Percentiles rank a stretch among this genome's conserved stretches.
Conservation (phyloP, 2,329 filamentous ascomycete genomes). For the Xylaria hypoxylon region DNA sequence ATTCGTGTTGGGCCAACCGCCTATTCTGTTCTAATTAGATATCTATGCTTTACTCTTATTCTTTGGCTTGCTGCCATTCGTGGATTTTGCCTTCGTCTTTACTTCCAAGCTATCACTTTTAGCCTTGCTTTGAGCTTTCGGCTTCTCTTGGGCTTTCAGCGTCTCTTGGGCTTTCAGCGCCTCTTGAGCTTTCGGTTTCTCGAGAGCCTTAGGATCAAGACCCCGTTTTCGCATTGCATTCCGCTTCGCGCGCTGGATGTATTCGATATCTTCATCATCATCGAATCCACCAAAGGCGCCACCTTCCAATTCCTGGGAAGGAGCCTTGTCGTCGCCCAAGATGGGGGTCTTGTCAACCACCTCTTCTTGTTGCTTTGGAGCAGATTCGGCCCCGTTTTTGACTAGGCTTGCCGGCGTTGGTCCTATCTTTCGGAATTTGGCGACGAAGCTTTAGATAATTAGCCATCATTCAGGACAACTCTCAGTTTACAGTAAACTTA, state of each 20-base stretch:
- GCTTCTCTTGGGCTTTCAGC: conserved; percentile 21
- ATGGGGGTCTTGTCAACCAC: conserved; percentile 78
- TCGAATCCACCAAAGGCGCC: conserved; percentile 79
- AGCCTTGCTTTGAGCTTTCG: conserved; percentile 34
- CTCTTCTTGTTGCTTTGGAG: conserved; percentile 55
- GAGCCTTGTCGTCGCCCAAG: conserved; percentile 57
- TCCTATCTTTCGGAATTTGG: conserved; percentile 94
- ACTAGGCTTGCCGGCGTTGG: conserved; percentile 75
- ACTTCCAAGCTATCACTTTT: conserved; percentile 23
- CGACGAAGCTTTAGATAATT: conserved; percentile 67
- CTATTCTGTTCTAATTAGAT: conserved; percentile 25
- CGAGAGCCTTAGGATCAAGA: conserved; percentile 74
- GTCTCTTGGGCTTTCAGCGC: conserved; percentile 32
- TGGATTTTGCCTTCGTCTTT: conserved; percentile 35
- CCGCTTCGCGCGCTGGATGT: conserved; percentile 78
- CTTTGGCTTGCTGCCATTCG: conserved; percentile 39
- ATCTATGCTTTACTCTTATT: conserved; percentile 45
- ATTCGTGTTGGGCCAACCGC: conserved; percentile 9
- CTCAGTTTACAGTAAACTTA: conserved; percentile 53
- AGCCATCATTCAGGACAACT: neutral
- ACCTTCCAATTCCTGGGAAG: conserved; percentile 54
- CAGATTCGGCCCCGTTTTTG: conserved; percentile 46
- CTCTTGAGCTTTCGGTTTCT: conserved; percentile 48
- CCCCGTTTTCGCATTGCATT: conserved; percentile 80
- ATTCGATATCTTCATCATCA: conserved; percentile 76